Evolutionary conservation across 108 stramenopile species (phyloP), one percentile per base, ranked within the genome.

Genomic region (Skeletonema potamos): DNA sequence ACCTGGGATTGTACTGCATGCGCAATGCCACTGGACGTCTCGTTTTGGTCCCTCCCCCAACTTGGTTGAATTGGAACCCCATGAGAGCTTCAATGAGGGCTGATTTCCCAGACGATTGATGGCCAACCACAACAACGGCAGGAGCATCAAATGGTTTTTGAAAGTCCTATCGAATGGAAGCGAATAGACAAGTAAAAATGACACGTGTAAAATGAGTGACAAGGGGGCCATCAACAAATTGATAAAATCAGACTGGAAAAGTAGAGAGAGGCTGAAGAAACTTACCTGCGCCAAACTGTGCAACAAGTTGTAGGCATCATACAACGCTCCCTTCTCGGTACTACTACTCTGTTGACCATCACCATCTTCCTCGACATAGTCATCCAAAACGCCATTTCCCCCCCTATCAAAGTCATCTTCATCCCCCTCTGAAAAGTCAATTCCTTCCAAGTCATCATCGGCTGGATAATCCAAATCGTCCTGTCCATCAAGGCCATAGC

Each of bases 51-150:
- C 96, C 96, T 1, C 96, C 96, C 15, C 96, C 96, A 56, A 96
- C 96, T 78, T 96, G 89, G 81, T 97, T 97, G 83, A 97, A 97
- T 86, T 97, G 96, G 60, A 97, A 97, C 37, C 96, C 96, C 94
- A 97, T 97, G 24, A 97, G 73, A 33, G 96, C 96, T 77, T 97
- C 96, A 66, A 97, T 96, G 54, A 97, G 77, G 61, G 96, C 94
- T 1, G 90, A 92, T 83, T 97, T 97, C 48, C 96, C 96, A 39
- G 89, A 87, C 57, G 93, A 93, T 66, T 97, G 96, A 66, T 96
- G 93, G 10, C 96, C 96, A 22, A 97, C 94, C 6, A 97, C 94
- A 20, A 97, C 89, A 26, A 97, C 94, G 17, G 96, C 94, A 12
- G 96, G 94, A n/a, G 93, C 91, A 67, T 97, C 96, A 73, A 97